Evolutionary conservation across 2,329 filamentous ascomycete genomes (phyloP), one percentile per base, ranked within the genome.

Genomic region (Diplodia seriata): DNA sequence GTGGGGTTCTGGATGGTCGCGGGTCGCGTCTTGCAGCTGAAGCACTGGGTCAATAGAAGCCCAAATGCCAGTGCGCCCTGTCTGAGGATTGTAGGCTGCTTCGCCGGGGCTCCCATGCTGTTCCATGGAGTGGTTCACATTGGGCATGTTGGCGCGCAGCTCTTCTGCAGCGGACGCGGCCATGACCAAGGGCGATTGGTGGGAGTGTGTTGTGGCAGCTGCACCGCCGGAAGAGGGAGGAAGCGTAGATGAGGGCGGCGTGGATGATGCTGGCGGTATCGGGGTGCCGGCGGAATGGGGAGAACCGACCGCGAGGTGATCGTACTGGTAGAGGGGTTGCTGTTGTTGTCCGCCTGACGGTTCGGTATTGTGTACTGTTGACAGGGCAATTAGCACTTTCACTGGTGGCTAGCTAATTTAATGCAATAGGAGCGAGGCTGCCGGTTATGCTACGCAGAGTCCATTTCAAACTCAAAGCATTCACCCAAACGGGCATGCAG

Each of bases 81-180:
- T 75, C 20, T 69, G 66, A 54, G 75, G 76, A 66, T 47, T 47
- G 43, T 79, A 79, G 69, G 75, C 75, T 49, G 76, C 77, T 55
- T 79, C 78, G 4, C 74, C 73, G 64, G 79, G 74, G 36, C 73
- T 74, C 20, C 70, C 71, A 12, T 56, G 33, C 11, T 77, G 72
- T 38, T 79, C 78, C 74, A 79, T 76, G 20, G 73, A 68, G 68
- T 79, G 65, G 49, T 74, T 75, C 7, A 75, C 71, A 23, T 78
- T 69, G 0, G 78, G 78, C 74, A 80, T 77, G 23, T 71, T 66
- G 40, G 70, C 70, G 36, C 69, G 69, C n/a, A 80, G 74, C 40
- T 81, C 77, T 68, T 79, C 78, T 5, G 79, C 77, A 23, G 75
- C 76, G 15, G 78, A 80, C 26, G 78, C 77, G 57, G 79, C 76